Conservation (phyloP, 148 eudicot species). For the Beta vulgaris region DNA sequence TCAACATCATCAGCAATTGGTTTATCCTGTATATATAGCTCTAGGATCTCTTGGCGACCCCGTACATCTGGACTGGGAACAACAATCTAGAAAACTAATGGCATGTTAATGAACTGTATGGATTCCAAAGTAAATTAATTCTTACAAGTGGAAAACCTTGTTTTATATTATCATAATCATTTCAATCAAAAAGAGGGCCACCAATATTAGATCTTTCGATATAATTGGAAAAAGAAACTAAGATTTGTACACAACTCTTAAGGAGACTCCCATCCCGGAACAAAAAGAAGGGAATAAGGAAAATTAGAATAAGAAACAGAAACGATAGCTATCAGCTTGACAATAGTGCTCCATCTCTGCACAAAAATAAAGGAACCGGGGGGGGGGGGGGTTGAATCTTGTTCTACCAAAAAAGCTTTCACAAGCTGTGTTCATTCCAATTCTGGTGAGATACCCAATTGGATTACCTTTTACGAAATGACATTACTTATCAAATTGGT, state of each 20-base stretch:
- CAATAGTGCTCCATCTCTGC: neutral
- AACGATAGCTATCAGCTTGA: neutral
- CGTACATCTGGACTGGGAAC: slow-evolving; percentile 94
- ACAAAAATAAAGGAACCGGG: too few species aligned
- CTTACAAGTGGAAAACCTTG: neutral
- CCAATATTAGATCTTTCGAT: neutral
- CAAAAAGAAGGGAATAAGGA: neutral
- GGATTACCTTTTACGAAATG: neutral
- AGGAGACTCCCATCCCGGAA: neutral
- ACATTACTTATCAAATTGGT: neutral
- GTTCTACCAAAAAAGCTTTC: neutral
- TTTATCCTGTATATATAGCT: slow-evolving; percentile 84
- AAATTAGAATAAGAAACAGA: neutral
- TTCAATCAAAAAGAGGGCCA: neutral
- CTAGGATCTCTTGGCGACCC: slow-evolving; percentile 91
- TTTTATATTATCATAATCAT: neutral
- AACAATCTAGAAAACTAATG: slow-evolving; percentile 53
- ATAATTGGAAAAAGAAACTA: neutral
- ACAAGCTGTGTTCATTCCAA: neutral
- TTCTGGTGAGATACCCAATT: neutral
- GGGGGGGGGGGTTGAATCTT: neutral
- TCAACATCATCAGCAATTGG: slow-evolving; percentile 82
- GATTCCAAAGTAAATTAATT: neutral
- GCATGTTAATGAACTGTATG: neutral
- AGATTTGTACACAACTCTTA: neutral